Evolutionary conservation across 2,329 filamentous ascomycete genomes (phyloP), one percentile per base, ranked within the genome.

Genomic region (Penicillium crustosum): DNA sequence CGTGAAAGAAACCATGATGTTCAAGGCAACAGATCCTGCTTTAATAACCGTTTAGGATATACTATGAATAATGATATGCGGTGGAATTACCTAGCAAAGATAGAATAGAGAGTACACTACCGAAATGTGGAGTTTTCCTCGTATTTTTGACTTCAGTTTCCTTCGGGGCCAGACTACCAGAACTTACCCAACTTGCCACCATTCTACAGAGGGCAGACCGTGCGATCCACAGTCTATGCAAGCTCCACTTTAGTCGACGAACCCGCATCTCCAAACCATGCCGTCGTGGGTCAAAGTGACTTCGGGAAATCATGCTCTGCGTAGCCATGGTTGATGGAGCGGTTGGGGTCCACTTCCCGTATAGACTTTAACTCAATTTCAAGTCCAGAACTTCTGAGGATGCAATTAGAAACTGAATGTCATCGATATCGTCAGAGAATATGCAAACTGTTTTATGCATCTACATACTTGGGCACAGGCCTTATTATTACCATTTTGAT

Each of bases 321-420:
- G 17, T 38, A 55, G 36, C 39, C 53, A 36, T 36, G 50, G 50
- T 53, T 44, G 19, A 36, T 6, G 21, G 43, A 9, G 49, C 45
- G 48, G 58, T 61, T 55, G 2, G 42, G 42, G 17, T 19, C 58
- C 59, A 59, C 59, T 48, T 49, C 51, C 51, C 59, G 56, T 44
- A 27, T 35, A 39, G 15, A 39, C 44, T 13, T 13, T 9, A 50
- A 51, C 31, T 38, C 36, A 51, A 21, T 51, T 35, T 15, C 12
- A 25, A 33, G 38, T 3, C 17, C 17, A 36, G 23, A 39, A n/a
- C 6, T 17, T 25, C 12, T 49, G 8, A 9, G 8, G 27, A 9
- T 27, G 2, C 27, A n/a, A 12, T n/a, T 23, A 25, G 10, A 33
- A 45, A 13, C 12, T 31, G n/a, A 2, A 27, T 17, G 29, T 12